Evolutionary conservation across 169 alveolate genomes (phyloP), one percentile per base, ranked within the genome.

Genomic region (Cryptosporidium ryanae): DNA sequence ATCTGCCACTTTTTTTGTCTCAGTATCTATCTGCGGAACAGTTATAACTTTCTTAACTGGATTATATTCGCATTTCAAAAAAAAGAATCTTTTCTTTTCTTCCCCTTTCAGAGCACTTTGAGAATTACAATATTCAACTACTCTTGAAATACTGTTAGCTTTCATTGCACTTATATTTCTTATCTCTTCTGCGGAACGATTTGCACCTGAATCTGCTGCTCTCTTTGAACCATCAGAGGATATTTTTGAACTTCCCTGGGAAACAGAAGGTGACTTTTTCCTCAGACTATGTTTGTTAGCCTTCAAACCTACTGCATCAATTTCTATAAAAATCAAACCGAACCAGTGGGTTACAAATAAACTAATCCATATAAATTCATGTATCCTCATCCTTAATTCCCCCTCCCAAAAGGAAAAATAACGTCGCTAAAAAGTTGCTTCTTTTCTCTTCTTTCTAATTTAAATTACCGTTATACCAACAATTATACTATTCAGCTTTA

Each of bases 21-120:
- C 25, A 1, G 25, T 34, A 29, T 76, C 38, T 10, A 76, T 34
- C 38, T 76, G 61, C 15, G 87, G 87, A 43, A 76, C 87, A 13
- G 64, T 8, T 18, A 76, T 65, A 61, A 38, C 17, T 44, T 76
- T 76, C 1, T 38, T 64, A 17, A 8, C 44, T 13, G 15, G 31
- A 10, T 55, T 70, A 32, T n/a, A 18, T 25, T 76, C 87, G 38
- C 87, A 76, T 59, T 76, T 76, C 17, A 76, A 44, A 21, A 76
- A 76, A 31, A 76, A 76, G 12, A 59, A 59, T 59, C n/a, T 76
- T 15, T n/a, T 59, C 13, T 18, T 76, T 5, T 7, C 15, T 13
- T 76, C 87, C 27, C 87, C 87, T 46, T 76, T 59, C n/a, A 76
- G 48, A 57, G n/a, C 13, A n/a, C 38, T 29, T 29, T 76, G 87